Evolutionary conservation across 129 eudicot species (phyloP).

Genomic region (Tagetes erecta): DNA sequence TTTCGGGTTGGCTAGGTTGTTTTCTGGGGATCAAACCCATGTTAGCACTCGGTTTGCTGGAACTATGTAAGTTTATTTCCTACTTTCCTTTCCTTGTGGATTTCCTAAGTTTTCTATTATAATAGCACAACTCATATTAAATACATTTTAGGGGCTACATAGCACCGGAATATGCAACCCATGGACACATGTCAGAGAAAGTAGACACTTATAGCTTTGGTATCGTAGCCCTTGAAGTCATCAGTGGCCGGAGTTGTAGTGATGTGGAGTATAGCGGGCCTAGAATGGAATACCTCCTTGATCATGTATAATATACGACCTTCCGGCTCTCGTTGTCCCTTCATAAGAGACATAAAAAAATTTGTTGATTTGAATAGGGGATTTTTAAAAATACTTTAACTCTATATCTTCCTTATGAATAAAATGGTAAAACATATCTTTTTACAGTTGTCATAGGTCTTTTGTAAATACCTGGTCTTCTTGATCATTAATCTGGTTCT

Average conservation of each 20-base stretch:
- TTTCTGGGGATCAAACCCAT: conserved; percentile 56
- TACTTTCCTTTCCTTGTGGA: not conserved
- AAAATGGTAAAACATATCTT: not conserved
- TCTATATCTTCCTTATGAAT: not conserved
- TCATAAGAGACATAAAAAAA: not conserved
- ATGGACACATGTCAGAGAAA: conserved; percentile 53
- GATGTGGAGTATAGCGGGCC: conserved; percentile 30
- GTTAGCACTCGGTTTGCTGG: conserved; percentile 69
- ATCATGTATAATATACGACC: conserved; percentile 36
- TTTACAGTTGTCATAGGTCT: not conserved
- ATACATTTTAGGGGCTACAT: conserved; percentile 56
- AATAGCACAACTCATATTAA: not conserved
- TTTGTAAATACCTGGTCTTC: not conserved
- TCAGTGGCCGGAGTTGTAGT: conserved; percentile 54
- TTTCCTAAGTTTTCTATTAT: not conserved
- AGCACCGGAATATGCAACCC: conserved; percentile 65
- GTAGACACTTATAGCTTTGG: conserved; percentile 63
- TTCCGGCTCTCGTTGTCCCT: not conserved
- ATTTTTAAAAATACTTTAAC: not conserved
- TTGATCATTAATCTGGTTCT: not conserved
- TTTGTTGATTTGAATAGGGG: not conserved
- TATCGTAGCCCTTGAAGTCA: conserved; percentile 50
- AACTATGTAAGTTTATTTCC: conserved; percentile 50
- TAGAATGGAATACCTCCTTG: conserved; percentile 49
- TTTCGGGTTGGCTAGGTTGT: conserved; percentile 64